Evolutionary conservation across 2,329 filamentous ascomycete genomes (phyloP).

Genomic region (Colletotrichum acutatum): DNA sequence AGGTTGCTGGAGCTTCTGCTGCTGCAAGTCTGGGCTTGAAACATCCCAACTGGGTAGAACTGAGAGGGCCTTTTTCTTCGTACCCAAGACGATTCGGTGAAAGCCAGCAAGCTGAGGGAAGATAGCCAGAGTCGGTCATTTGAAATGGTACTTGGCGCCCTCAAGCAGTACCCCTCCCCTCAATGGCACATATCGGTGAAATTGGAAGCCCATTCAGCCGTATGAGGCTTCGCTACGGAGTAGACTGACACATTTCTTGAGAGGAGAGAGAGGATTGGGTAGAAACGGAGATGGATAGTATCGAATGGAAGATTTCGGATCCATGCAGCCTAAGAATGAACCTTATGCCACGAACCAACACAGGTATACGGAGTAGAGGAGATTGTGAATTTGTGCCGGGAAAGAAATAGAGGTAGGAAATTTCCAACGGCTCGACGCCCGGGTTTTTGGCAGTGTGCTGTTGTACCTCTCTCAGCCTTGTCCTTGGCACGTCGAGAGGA

Average conservation of each 20-base stretch:
- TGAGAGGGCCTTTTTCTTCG: not conserved
- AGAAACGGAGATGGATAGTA: not conserved
- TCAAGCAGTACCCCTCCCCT: not conserved
- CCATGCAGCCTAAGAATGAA: not conserved
- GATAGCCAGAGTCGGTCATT: not conserved
- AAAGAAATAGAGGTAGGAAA: not conserved
- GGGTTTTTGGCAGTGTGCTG: not conserved
- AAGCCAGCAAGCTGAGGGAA: not conserved
- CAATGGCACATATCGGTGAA: not conserved
- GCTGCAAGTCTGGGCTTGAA: slow-evolving; percentile 7
- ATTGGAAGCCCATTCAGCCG: not conserved
- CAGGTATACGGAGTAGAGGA: not conserved
- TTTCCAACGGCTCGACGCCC: not conserved
- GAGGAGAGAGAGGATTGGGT: not conserved
- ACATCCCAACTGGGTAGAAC: not conserved
- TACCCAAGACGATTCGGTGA: not conserved
- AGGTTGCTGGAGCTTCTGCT: not conserved
- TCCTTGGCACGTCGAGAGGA: slow-evolving; percentile 38
- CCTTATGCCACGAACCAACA: not conserved
- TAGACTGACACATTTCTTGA: not conserved
- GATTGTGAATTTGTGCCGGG: not conserved
- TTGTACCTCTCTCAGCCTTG: slow-evolving; percentile 39
- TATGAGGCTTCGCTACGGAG: not conserved
- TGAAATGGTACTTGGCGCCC: too few relatives aligned
- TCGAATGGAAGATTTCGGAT: not conserved